Base-by-base conservation (phyloP, 495 filamentous ascomycete genomes). In the Trichoderma reesei region DNA sequence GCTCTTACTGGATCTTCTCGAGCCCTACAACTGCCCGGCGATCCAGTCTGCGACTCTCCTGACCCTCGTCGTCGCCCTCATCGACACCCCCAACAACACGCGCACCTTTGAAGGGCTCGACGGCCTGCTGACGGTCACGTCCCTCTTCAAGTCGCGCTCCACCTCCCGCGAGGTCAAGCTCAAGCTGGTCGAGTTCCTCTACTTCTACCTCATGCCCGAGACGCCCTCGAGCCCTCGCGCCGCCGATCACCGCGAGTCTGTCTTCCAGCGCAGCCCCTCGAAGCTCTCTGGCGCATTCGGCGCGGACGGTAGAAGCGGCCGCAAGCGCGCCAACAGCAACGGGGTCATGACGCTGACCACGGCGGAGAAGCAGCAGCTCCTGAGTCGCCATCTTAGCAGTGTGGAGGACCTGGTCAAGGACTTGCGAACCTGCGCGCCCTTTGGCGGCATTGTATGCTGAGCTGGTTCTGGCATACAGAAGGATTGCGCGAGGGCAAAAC, bases 191-290 rank as follows among this genome's bases (percentile, higher is more conserved):
- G 94, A 98, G 71, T 97, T 98, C 72, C 77, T 98, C 5, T 96
- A 98, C 76, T 97, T 97, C 75, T 98, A 98, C 74, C 85, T 98
- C 60, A 96, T 97, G 87, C 91, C 92, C 37, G 94, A 98, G 75
- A 85, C 82, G 1, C 85, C 89, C 18, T 81, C 82, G 20, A 78
- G 80, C 69, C 71, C 81, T 60, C 73, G 71, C 63, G 75, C 78
- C 41, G 76, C n/a, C n/a, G n/a, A 70, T 41, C 68, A 75, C 26
- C 66, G 67, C 31, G 70, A 70, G 63, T 65, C 67, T 0, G 65
- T 68, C 61, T 72, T 88, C 62, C 87, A 88, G 71, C 79, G 87
- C 65, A 90, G 85, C 70, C 88, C 89, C 10, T 90, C 84, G 68
- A 92, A 91, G 75, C 72, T 89, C 18, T 79, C 80, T 20, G 76